Percentiles rank a stretch among this genome's conserved stretches.
Evolutionary conservation across 176 grass and related monocot genomes (phyloP).

Genomic region (Phyllostachys edulis): DNA sequence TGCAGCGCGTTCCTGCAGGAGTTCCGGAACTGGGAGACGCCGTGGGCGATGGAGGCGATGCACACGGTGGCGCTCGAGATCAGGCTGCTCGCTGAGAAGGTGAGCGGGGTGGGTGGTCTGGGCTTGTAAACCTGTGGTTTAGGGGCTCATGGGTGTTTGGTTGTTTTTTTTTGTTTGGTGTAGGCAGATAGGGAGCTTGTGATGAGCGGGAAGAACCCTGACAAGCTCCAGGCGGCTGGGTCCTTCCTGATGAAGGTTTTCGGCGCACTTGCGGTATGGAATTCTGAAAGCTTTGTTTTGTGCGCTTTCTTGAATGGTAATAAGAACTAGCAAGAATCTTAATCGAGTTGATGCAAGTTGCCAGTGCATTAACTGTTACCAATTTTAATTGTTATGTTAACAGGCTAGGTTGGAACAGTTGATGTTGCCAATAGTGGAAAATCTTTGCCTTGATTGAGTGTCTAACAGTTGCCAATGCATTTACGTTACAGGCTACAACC

Average conservation of each 20-base stretch:
- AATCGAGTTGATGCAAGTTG: neutral
- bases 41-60: slow-evolving; percentile 92
- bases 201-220: slow-evolving; percentile 74
- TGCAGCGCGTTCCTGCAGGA: slow-evolving; percentile 91
- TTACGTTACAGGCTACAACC: neutral
- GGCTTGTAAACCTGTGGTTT: neutral
- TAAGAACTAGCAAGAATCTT: neutral
- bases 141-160: slow-evolving; percentile 31
- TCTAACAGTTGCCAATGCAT: slow-evolving; percentile 4
- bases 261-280: slow-evolving; percentile 63
- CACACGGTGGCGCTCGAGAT: slow-evolving; percentile 83
- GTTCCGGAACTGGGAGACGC: slow-evolving; percentile 92
- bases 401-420: neutral
- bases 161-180: slow-evolving; percentile 20
- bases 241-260: slow-evolving; percentile 97
- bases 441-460: neutral
- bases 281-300: slow-evolving; percentile 22
- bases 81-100: slow-evolving; percentile 87
- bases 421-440: slow-evolving; percentile 1
- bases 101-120: slow-evolving; percentile 27
- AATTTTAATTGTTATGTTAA: neutral
- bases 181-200: slow-evolving; percentile 87
- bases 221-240: slow-evolving; percentile 80
- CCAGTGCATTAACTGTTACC: neutral
- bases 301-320: neutral